These are phyloP conservation scores for Toxoplasma gondii DNA, from an alignment of 169 alveolate genomes.

Conservation along the genomic window DNA sequence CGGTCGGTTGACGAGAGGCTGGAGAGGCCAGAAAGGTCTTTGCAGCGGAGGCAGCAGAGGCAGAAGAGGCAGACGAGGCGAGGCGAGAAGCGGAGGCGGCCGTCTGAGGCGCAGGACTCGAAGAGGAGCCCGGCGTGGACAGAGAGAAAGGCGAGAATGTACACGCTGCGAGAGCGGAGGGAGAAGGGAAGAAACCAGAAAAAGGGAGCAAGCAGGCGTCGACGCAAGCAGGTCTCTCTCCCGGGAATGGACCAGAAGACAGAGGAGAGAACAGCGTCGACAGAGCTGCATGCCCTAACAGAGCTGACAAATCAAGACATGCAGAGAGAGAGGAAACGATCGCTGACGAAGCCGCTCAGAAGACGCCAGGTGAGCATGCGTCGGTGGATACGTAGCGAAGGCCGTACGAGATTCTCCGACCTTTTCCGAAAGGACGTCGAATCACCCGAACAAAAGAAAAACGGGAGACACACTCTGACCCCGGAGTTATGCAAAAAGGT, in stretches of 20 bases:
- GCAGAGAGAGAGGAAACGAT: background rate
- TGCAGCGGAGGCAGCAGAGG: background rate
- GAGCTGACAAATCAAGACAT: background rate
- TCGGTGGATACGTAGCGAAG: no score
- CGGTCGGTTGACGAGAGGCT: background rate
- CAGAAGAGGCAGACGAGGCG: background rate
- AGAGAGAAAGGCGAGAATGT: background rate
- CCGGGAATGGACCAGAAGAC: background rate
- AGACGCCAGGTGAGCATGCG: no score
- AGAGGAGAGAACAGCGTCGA: background rate
- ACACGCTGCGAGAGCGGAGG: background rate
- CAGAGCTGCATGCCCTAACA: background rate
- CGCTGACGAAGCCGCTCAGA: no score
- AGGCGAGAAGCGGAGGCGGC: no score
- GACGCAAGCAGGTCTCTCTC: background rate
- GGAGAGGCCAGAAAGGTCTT: no score
- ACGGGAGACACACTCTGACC: no score
- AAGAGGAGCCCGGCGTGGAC: no score
- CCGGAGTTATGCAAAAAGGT: no score
- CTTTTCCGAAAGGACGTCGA: no score
- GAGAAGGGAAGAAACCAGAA: background rate
- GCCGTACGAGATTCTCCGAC: no score
- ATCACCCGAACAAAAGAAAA: no score
- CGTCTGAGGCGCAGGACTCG: no score
- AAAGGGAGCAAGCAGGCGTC: background rate